Evolutionary conservation across 2,329 filamentous ascomycete genomes (phyloP), one percentile per base, ranked within the genome.

Genomic region (Fusarium marasasianum): DNA sequence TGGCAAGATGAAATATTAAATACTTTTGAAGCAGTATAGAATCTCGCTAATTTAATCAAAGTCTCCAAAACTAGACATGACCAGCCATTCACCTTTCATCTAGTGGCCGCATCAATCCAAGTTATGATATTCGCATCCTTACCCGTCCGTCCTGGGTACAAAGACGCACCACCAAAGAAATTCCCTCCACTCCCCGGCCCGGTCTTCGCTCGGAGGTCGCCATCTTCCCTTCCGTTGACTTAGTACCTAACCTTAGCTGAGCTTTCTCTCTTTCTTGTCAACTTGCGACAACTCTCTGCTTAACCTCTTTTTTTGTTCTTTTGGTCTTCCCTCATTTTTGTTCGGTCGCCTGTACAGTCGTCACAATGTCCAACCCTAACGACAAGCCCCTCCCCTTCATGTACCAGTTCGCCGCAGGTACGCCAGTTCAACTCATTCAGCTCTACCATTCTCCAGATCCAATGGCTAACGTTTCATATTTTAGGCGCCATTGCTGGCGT

Each of bases 401-500:
- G 78, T 98, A 98, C 91, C 95, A 98, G 87, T 98, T 98, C 88
- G 93, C 92, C 83, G 95, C 96, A 81, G 95, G 95, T 91, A 82
- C 81, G 90, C 86, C 60, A 50, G 63, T 64, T 63, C 47, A 59
- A 53, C 53, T 64, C 53, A 29, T 47, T 63, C 56, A 61, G 53
- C 55, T 31, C 35, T 41, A 18, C 38, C 31, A 38, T 40, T 63
- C 54, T 18, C 41, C 22, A 33, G 55, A 54, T 45, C 57, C 59
- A 72, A 76, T 72, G 71, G 73, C 76, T 80, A 70, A 71, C 45
- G 40, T n/a, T 61, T 65, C 37, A 53, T 63, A 48, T 77, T 43
- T 78, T 78, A 94, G 92, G 93, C 87, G 96, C 96, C 82, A 93
- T 99, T 82, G 96, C 96, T 81, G 96, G 96, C 88, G 95, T 99